Evolutionary conservation across 345 rosid species (phyloP), one percentile per base, ranked within the genome.

Genomic region (Eucalyptus pauciflora): DNA sequence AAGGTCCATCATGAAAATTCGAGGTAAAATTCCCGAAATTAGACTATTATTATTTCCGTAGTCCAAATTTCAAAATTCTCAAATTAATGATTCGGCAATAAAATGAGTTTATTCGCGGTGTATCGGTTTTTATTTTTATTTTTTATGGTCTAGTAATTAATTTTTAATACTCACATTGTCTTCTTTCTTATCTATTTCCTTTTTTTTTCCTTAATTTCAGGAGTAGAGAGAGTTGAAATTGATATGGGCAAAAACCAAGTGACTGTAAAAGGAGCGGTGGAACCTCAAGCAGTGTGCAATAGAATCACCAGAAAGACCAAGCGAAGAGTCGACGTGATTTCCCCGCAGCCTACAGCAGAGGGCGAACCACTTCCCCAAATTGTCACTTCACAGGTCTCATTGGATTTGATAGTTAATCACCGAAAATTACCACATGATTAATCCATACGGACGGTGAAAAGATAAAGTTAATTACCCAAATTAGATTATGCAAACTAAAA

Each of bases 281-380:
- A 94, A 67, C 99, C 98, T 67, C 94, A 95, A 89, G 94, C 95
- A 54, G 93, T 97, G 60, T 97, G 99, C 88, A 92, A 89, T 87
- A 96, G 92, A 89, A 95, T 97, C 86, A 93, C 92, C 91, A 94
- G 94, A 93, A 96, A 93, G 91, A 95, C 97, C 50, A 97, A 95
- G 92, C 90, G 99, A 90, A 93, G 87, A 91, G 97, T 97, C 10
- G 91, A 94, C 88, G 96, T 97, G 33, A 41, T 97, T 60, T 96
- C 99, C 27, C 99, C 99, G 7, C 89, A 91, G 87, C 96, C 98
- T 17, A 92, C 94, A 22, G 91, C 94, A 58, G 97, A 96, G 92
- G 98, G 97, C 16, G 94, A 95, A 88, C 96, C 98, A 60, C 86
- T 97, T 50, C 98, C 99, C n/a, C 92, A 94, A 92, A 90, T 94